Evolutionary conservation across 2,329 filamentous ascomycete species (phyloP).

Genomic region (Raffaelea arxii): DNA sequence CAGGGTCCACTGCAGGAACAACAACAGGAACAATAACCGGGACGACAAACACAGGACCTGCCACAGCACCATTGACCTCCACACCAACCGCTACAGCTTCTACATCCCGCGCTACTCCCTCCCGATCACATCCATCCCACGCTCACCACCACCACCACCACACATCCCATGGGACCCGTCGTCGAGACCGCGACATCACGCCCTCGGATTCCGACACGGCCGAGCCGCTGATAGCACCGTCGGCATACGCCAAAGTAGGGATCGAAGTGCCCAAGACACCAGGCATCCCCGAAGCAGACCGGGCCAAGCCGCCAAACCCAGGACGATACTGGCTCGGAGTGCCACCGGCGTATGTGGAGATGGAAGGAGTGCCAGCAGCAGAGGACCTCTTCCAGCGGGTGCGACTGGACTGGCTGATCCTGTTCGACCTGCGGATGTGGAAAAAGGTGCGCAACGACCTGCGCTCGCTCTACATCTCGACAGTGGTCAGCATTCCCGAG

Average conservation of each 20-base stretch:
- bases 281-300: constrained; percentile 30
- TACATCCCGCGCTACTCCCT: not conserved
- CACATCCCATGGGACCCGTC: constrained; percentile 13
- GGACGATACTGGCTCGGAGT: constrained; percentile 81
- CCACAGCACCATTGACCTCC: not conserved
- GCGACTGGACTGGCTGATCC: constrained; percentile 83
- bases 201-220: constrained; percentile 65
- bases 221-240: constrained; percentile 54
- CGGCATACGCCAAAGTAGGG: constrained; percentile 53
- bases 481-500: constrained; percentile 86
- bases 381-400: constrained; percentile 88
- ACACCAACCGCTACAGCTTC: not conserved
- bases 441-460: constrained; percentile 88
- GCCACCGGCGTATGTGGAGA: constrained; percentile 57
- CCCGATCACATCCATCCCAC: not conserved
- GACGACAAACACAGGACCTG: constrained; percentile 17
- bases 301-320: constrained; percentile 47
- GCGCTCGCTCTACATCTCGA: constrained; percentile 89
- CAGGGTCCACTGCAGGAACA: too few species aligned
- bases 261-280: constrained; percentile 78
- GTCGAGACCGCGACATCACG: constrained; percentile 48
- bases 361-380: constrained; percentile 55
- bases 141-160: not conserved
- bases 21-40: constrained; percentile 23
- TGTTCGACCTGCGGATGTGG: constrained; percentile 94